Percentiles rank a stretch among this genome's conserved stretches.
These are phyloP conservation scores for Sporothrix pallida DNA, from an alignment of 2,329 filamentous ascomycete species.

Conservation along the genomic window DNA sequence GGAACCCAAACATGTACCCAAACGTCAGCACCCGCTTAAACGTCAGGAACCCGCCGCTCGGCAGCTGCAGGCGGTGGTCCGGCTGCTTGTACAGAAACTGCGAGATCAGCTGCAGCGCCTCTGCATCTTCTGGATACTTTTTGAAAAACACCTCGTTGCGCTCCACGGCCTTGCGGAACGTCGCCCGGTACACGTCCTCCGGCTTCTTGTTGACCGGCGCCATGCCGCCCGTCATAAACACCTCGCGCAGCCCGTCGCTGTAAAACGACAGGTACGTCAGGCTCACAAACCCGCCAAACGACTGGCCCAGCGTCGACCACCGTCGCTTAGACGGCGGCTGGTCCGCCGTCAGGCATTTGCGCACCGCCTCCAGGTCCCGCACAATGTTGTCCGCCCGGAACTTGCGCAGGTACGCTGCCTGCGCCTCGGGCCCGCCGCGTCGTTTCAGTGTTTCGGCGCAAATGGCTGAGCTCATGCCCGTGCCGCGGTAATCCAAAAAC, in stretches of 20 bases:
- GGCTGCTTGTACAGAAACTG: slow-evolving; percentile 65
- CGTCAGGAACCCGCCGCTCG: slow-evolving; percentile 75
- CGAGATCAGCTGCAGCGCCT: slow-evolving; percentile 69
- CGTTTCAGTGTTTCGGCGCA: slow-evolving; percentile 72
- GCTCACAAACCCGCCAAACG: slow-evolving; percentile 86
- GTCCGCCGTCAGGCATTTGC: slow-evolving; percentile 72
- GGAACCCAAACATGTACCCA: slow-evolving; percentile 77
- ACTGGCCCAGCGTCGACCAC: slow-evolving; percentile 90
- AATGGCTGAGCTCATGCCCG: slow-evolving; percentile 81
- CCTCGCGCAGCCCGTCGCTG: slow-evolving; percentile 78
- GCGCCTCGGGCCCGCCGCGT: slow-evolving; percentile 65
- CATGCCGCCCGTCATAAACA: slow-evolving; percentile 83
- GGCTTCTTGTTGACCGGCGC: slow-evolving; percentile 74
- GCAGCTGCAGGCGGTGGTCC: slow-evolving; percentile 63
- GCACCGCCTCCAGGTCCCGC: slow-evolving; percentile 83
- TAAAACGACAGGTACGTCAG: slow-evolving; percentile 83
- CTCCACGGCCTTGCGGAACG: slow-evolving; percentile 71
- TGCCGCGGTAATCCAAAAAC: slow-evolving; percentile 89
- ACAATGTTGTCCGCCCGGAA: slow-evolving; percentile 93
- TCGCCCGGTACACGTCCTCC: slow-evolving; percentile 75
- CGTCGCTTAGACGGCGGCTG: slow-evolving; percentile 66
- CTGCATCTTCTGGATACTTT: slow-evolving; percentile 83
- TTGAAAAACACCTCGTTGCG: slow-evolving; percentile 80
- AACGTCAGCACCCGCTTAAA: slow-evolving; percentile 76
- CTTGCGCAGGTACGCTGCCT: slow-evolving; percentile 79